A percentile compares a stretch with the other conserved stretches of the same genome.
These are phyloP conservation scores for Camellia granthamiana DNA, from an alignment of 148 eudicot genomes.

Conservation along the genomic window DNA sequence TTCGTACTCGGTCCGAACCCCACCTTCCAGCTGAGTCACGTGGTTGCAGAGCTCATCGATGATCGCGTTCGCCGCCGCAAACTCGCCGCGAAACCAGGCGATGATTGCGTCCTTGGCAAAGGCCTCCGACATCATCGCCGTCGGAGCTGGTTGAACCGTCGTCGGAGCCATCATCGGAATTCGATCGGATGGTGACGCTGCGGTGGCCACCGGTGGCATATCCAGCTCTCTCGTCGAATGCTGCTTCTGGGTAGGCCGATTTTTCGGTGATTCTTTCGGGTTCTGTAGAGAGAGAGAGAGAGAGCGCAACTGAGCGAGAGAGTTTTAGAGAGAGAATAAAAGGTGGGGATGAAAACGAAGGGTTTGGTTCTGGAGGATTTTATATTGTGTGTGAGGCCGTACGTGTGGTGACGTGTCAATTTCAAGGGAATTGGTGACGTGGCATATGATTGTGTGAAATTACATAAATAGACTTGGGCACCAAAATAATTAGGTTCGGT, in stretches of 20 bases:
- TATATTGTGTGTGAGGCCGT: neutral
- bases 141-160: slow-evolving; percentile 19
- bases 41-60: slow-evolving; percentile 77
- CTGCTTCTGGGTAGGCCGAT: slow-evolving; percentile 22
- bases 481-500: neutral
- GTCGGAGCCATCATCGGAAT: slow-evolving; percentile 25
- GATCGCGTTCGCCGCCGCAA: slow-evolving; percentile 97
- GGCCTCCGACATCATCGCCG: slow-evolving; percentile 29
- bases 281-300: neutral
- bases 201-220: slow-evolving; percentile 66
- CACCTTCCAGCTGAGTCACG: slow-evolving; percentile 42
- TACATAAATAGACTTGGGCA: slow-evolving; percentile 82
- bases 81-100: slow-evolving; percentile 85
- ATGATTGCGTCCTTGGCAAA: slow-evolving; percentile 62
- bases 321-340: neutral
- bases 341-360: slow-evolving; percentile 22
- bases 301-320: neutral
- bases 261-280: neutral
- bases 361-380: neutral
- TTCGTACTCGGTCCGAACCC: slow-evolving; percentile 41
- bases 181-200: slow-evolving; percentile 32
- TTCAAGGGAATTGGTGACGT: neutral
- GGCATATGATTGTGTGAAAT: slow-evolving; percentile 65
- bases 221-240: slow-evolving; percentile 22
- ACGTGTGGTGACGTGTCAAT: neutral